Evolutionary conservation across 1,284 basidiomycete species (phyloP).

Genomic region (Heterobasidion annosum): DNA sequence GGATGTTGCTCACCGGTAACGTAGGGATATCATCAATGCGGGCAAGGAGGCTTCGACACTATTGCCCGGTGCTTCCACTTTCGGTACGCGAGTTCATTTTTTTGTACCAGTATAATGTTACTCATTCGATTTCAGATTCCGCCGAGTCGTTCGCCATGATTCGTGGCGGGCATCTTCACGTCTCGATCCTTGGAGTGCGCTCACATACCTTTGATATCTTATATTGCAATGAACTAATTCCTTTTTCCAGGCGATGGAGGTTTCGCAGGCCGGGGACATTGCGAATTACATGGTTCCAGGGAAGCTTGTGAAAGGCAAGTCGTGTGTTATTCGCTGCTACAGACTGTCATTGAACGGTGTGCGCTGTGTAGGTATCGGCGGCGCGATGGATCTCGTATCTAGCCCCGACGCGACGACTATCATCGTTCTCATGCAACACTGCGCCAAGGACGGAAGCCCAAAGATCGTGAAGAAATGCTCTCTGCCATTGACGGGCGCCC

Average conservation of each 20-base stretch:
- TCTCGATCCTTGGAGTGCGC: conserved; percentile 74
- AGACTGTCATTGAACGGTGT: conserved; percentile 4
- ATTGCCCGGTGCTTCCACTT: conserved; percentile 83
- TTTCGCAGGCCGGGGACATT: conserved; percentile 87
- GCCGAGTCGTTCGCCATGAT: conserved; percentile 93
- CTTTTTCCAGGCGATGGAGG: conserved; percentile 81
- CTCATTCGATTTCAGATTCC: conserved; percentile 41
- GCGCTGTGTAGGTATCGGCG: conserved; percentile 68
- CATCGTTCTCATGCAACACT: conserved; percentile 85
- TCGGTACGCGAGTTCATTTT: conserved; percentile 21
- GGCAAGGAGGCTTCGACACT: conserved; percentile 93
- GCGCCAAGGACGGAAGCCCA: conserved; percentile 80
- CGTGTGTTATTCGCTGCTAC: conserved; percentile 40
- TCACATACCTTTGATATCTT: conserved; percentile 6
- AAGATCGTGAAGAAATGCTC: conserved; percentile 83
- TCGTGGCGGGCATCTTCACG: conserved; percentile 88
- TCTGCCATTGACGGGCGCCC: conserved; percentile 82
- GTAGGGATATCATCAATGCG: conserved; percentile 84
- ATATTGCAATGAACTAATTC: conserved; percentile 15
- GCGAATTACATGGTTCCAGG: conserved; percentile 99
- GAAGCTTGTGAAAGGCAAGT: conserved; percentile 83
- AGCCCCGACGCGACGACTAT: conserved; percentile 88
- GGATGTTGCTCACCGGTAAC: background rate
- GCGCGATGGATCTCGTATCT: conserved; percentile 93
- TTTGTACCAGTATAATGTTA: background rate